A percentile compares a stretch with the other conserved stretches of the same genome.
phyloP scores from a whole-genome alignment of 2,329 filamentous ascomycete genomes.

The Claviceps sp. region DNA sequence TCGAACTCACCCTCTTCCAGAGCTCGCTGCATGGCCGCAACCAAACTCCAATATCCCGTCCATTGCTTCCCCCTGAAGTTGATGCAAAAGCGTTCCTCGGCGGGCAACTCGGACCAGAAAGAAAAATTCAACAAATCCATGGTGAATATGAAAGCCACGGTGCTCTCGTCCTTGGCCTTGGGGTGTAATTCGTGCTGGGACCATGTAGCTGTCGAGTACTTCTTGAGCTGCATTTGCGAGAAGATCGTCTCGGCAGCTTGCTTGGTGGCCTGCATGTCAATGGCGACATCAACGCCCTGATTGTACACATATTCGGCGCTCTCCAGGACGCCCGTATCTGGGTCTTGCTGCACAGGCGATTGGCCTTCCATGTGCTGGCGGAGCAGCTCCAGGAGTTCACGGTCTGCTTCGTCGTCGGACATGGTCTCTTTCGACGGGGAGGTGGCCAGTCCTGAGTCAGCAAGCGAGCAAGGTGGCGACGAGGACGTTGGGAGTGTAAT shows the following conservation, averaged over 20 bases:
- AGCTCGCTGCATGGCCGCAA: slow-evolving; percentile 74
- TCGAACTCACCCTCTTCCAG: slow-evolving; percentile 58
- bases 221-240: slow-evolving; percentile 66
- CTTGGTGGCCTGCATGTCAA: slow-evolving; percentile 74
- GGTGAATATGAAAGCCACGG: slow-evolving; percentile 86
- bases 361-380: slow-evolving; percentile 62
- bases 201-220: slow-evolving; percentile 79
- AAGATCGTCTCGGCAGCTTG: slow-evolving; percentile 69
- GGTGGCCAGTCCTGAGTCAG: background rate
- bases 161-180: slow-evolving; percentile 62
- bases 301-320: slow-evolving; percentile 79
- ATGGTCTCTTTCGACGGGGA: slow-evolving; percentile 20
- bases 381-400: slow-evolving; percentile 73
- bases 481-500: background rate
- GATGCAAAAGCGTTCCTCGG: slow-evolving; percentile 65
- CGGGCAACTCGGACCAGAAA: slow-evolving; percentile 71
- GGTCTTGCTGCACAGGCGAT: slow-evolving; percentile 38
- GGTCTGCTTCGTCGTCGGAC: slow-evolving; percentile 87
- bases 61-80: slow-evolving; percentile 69
- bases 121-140: slow-evolving; percentile 97
- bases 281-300: slow-evolving; percentile 82
- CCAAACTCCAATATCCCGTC: slow-evolving; percentile 93
- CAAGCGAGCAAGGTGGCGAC: background rate
- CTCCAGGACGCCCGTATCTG: slow-evolving; percentile 71
- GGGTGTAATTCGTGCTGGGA: slow-evolving; percentile 82